A percentile compares a stretch with the other conserved stretches of the same genome.
These are phyloP conservation scores for Dichotomocladium elegans DNA, from an alignment of 371 early-diverging fungal genomes.

Conservation along the genomic window DNA sequence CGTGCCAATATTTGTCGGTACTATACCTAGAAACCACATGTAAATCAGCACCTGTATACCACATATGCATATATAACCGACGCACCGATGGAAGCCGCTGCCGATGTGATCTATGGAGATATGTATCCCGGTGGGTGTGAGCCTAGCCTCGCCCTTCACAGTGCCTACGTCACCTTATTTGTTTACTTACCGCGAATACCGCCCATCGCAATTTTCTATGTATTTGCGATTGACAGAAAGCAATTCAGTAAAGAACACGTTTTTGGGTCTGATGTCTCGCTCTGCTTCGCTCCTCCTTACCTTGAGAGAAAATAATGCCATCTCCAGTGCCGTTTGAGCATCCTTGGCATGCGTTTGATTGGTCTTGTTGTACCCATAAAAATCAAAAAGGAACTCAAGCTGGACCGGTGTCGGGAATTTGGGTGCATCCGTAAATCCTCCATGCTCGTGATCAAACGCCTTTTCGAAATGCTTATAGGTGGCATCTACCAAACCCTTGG, in stretches of 20 bases:
- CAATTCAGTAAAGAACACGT: background rate
- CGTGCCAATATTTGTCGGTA: slow-evolving; percentile 42
- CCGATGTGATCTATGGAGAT: slow-evolving; percentile 50
- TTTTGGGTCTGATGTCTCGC: background rate
- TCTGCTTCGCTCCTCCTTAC: slow-evolving; percentile 9
- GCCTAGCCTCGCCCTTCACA: background rate
- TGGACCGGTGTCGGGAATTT: slow-evolving; percentile 67
- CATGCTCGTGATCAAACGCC: slow-evolving; percentile 47
- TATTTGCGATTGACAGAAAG: background rate
- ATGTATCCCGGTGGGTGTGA: background rate
- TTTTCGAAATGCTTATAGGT: slow-evolving; percentile 35
- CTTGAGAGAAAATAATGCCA: slow-evolving; percentile 55
- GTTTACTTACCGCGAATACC: slow-evolving; percentile 55
- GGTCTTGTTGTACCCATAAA: slow-evolving; percentile 32
- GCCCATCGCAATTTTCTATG: slow-evolving; percentile 46
- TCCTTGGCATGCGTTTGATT: slow-evolving; percentile 15
- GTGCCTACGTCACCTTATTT: background rate
- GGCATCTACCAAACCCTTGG: slow-evolving; percentile 12
- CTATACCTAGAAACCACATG: slow-evolving; percentile 24
- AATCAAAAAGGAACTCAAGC: slow-evolving; percentile 55
- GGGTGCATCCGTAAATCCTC: slow-evolving; percentile 62
- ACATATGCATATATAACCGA: background rate
- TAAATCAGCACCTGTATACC: slow-evolving; percentile 2
- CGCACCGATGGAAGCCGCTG: slow-evolving; percentile 57
- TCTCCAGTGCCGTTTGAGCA: slow-evolving; percentile 48